A percentile compares a stretch with the other conserved stretches of the same genome.
These are phyloP conservation scores for Torulaspora maleeae DNA, from an alignment of 805 yeast genomes.

Conservation along the genomic window DNA sequence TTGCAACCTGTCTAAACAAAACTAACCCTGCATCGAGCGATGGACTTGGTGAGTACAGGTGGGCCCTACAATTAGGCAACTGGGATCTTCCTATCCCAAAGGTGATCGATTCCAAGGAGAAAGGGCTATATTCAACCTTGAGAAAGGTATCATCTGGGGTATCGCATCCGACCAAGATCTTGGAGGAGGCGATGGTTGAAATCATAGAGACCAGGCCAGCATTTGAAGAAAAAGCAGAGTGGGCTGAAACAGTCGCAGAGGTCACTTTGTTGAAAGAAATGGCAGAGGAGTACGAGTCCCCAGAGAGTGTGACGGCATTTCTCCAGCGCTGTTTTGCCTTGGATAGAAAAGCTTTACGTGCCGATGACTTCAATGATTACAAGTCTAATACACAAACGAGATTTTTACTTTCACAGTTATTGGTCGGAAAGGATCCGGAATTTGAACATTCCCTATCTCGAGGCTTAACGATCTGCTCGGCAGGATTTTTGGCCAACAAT, in stretches of 20 bases:
- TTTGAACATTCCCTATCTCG: background rate
- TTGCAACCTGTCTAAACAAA: conserved; percentile 44
- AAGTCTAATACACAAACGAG: conserved; percentile 19
- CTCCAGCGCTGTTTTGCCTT: conserved; percentile 1
- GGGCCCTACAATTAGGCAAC: conserved; percentile 70
- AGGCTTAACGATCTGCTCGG: conserved; percentile 5
- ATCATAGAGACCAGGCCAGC: conserved; percentile 5
- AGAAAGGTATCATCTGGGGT: conserved; percentile 37
- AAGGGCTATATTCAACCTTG: conserved; percentile 49
- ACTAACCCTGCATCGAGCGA: conserved; percentile 21
- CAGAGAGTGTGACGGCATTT: background rate
- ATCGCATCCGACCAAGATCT: background rate
- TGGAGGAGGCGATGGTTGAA: conserved; percentile 9
- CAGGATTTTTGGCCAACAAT: conserved; percentile 11
- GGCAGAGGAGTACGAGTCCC: background rate
- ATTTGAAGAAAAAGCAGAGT: conserved; percentile 17
- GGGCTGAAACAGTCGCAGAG: conserved; percentile 22
- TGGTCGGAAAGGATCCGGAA: background rate
- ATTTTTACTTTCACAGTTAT: conserved; percentile 11
- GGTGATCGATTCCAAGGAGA: conserved; percentile 38
- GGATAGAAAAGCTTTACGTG: conserved; percentile 8
- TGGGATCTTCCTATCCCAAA: conserved; percentile 67
- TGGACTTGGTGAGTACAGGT: conserved; percentile 42
- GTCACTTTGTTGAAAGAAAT: conserved; percentile 12
- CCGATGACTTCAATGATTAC: conserved; percentile 12